These are phyloP conservation scores for Byssochlamys sp. DNA, from an alignment of 2,329 filamentous ascomycete genomes.

Conservation along the genomic window DNA sequence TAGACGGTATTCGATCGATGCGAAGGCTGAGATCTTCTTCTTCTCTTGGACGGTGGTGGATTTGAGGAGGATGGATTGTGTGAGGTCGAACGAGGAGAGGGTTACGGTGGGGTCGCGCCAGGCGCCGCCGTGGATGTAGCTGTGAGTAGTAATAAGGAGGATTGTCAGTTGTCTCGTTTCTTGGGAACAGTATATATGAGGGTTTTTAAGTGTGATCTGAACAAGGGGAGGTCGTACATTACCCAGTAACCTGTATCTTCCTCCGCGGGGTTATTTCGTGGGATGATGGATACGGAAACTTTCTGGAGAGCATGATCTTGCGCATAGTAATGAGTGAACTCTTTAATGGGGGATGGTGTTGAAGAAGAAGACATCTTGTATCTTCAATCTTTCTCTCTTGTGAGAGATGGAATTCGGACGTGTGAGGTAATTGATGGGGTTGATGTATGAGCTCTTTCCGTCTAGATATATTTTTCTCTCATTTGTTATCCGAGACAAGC, in stretches of 20 bases:
- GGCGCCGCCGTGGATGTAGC: conserved; percentile 42
- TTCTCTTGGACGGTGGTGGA: conserved; percentile 8
- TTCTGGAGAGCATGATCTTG: conserved; percentile 22
- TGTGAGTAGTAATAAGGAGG: conserved; percentile 6
- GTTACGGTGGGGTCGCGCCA: conserved; percentile 39
- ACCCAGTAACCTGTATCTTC: conserved; percentile 28
- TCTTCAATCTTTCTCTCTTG: neutral
- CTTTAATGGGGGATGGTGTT: conserved; percentile 6
- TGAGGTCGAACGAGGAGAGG: conserved; percentile 25
- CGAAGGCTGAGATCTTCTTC: conserved; percentile 32
- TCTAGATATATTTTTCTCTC: too few relatives aligned
- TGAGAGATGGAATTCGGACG: too few relatives aligned
- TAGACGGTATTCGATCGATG: conserved; percentile 40
- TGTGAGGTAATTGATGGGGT: too few relatives aligned
- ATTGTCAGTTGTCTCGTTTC: neutral
- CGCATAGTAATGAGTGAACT: conserved; percentile 18
- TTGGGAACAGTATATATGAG: neutral
- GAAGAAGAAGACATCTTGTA: neutral
- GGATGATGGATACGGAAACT: conserved; percentile 19
- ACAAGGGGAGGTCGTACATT: conserved; percentile 21
- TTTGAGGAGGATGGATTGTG: conserved; percentile 23
- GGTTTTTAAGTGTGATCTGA: neutral
- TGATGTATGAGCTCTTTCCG: too few relatives aligned
- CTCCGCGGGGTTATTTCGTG: neutral
- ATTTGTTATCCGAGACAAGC: too few relatives aligned